These are phyloP conservation scores for Saksenaea oblongispora DNA, from an alignment of 371 early-diverging fungal species.

Conservation along the genomic window DNA sequence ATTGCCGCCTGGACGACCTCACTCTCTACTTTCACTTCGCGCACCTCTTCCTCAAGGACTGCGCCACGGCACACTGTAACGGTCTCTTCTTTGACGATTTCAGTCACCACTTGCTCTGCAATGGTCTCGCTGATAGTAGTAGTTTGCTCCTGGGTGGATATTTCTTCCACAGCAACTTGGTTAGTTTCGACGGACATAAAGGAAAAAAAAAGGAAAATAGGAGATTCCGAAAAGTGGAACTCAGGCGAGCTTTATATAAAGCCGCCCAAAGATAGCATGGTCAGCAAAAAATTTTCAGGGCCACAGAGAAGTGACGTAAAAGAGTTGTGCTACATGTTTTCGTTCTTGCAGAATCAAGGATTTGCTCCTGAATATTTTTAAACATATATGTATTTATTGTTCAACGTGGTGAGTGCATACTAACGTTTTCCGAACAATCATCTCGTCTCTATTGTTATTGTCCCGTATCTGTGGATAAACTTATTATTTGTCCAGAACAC, in stretches of 20 bases:
- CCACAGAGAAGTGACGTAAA: neutral
- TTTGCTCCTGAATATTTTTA: no score
- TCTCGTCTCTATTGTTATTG: no score
- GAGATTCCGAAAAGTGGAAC: neutral
- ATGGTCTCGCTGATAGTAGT: neutral
- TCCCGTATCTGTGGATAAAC: no score
- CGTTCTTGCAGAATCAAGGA: no score
- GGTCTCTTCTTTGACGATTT: neutral
- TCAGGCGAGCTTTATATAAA: neutral
- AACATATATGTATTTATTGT: no score
- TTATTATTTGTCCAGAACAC: no score
- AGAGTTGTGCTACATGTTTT: no score
- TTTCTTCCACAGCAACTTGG: neutral
- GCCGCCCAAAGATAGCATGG: neutral
- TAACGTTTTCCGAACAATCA: no score
- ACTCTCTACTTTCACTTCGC: conserved; percentile 14
- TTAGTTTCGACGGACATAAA: neutral
- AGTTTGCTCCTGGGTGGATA: neutral
- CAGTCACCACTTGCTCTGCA: neutral
- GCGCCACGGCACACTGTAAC: neutral
- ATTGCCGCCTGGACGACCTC: conserved; percentile 31
- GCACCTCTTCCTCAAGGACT: neutral
- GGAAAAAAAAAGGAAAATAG: neutral
- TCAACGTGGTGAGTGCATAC: no score
- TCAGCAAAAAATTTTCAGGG: neutral